Percentiles rank a stretch among this genome's conserved stretches.
Conservation (phyloP, 2,329 filamentous ascomycete genomes). For the Periconia digitata region DNA sequence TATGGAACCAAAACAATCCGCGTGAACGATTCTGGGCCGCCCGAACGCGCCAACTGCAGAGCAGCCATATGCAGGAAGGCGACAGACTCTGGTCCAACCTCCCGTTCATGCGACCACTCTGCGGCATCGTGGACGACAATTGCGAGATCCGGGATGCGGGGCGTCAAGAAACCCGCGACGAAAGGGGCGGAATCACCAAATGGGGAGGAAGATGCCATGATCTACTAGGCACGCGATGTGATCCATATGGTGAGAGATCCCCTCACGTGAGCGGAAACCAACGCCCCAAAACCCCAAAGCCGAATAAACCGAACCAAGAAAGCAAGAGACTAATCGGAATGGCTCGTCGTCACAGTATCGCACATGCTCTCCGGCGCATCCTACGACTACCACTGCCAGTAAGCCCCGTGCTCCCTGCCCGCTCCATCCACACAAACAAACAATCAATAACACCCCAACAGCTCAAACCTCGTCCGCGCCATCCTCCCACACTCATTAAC, state of each 20-base stretch:
- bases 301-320: too few species aligned
- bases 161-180: slow-evolving; percentile 47
- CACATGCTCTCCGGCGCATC: slow-evolving; percentile 67
- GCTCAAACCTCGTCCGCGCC: slow-evolving; percentile 73
- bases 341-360: slow-evolving; percentile 65
- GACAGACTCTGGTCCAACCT: slow-evolving; percentile 78
- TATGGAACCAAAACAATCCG: slow-evolving; percentile 77
- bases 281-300: too few species aligned
- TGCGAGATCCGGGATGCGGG: slow-evolving; percentile 61
- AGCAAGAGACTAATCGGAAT: background rate
- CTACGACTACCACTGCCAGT: slow-evolving; percentile 81
- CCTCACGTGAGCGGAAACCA: background rate
- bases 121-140: slow-evolving; percentile 68
- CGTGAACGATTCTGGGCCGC: slow-evolving; percentile 82
- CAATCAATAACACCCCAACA: background rate
- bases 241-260: slow-evolving; percentile 72
- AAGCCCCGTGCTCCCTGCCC: background rate
- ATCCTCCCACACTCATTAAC: slow-evolving; percentile 67
- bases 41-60: slow-evolving; percentile 76
- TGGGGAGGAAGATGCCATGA: slow-evolving; percentile 73
- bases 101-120: slow-evolving; percentile 74
- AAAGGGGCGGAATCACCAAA: slow-evolving; percentile 51
- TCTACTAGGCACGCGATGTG: slow-evolving; percentile 78
- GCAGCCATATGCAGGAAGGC: slow-evolving; percentile 69
- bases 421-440: background rate